Evolutionary conservation across 345 rosid genomes (phyloP).

Genomic region (Reutealis trisperma): DNA sequence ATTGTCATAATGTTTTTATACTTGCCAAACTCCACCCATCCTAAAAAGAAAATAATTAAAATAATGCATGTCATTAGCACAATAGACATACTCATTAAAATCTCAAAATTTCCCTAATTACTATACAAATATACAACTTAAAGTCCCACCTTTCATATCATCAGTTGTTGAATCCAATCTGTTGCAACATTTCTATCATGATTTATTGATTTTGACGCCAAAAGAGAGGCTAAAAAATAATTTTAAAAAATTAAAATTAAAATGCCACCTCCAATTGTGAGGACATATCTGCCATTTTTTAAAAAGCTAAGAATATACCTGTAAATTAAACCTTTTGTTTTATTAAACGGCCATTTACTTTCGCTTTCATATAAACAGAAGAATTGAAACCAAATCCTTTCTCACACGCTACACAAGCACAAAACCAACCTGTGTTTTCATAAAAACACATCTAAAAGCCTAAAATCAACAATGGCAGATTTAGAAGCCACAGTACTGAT

Average conservation of each 20-base stretch:
- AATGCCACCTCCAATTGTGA: background rate
- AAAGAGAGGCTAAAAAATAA: background rate
- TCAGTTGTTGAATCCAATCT: constrained; percentile 12
- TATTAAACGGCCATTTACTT: constrained; percentile 10
- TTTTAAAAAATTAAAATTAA: background rate
- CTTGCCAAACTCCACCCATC: constrained; percentile 7
- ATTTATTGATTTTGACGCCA: constrained; percentile 13
- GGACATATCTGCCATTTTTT: background rate
- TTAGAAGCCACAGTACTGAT: constrained; percentile 23
- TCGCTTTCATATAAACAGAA: background rate
- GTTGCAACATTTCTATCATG: constrained; percentile 17
- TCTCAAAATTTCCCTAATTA: constrained; percentile 1
- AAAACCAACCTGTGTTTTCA: constrained; percentile 17
- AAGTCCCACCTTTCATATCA: constrained; percentile 12
- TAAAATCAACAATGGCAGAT: constrained; percentile 34
- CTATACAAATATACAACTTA: background rate
- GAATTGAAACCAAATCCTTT: background rate
- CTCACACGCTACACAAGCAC: constrained; percentile 7
- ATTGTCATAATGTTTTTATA: constrained; percentile 1
- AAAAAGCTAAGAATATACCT: background rate
- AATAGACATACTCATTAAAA: background rate
- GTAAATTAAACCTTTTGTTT: constrained; percentile 14
- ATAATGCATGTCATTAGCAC: background rate
- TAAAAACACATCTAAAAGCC: constrained; percentile 19
- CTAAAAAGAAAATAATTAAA: background rate